phyloP scores from a whole-genome alignment of 192 early-diverging fungal genomes.

The Dimargaris verticillata region DNA sequence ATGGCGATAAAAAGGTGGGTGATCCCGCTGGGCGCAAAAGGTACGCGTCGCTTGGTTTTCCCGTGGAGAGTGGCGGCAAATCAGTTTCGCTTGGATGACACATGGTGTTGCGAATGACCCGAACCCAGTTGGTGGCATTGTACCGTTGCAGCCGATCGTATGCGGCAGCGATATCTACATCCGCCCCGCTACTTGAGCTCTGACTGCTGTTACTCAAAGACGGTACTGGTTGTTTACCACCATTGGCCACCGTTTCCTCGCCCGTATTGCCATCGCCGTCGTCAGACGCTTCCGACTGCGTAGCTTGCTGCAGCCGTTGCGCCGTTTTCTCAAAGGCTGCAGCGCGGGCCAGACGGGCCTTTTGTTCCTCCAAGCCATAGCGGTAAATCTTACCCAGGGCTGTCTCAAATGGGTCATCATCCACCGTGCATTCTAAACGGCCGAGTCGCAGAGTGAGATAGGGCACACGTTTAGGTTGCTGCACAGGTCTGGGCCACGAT shows the following conservation, averaged over 20 bases:
- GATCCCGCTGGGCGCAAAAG: no score
- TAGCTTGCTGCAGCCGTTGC: constrained; percentile 14
- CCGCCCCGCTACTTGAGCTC: not conserved
- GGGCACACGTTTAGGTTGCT: constrained; percentile 25
- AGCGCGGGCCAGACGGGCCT: constrained; percentile 25
- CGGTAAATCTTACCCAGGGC: constrained; percentile 30
- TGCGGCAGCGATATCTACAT: constrained; percentile 11
- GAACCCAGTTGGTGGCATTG: constrained; percentile 11
- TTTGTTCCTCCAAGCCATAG: constrained; percentile 27
- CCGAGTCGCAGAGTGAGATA: constrained; percentile 23
- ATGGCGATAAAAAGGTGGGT: no score
- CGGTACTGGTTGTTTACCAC: no score
- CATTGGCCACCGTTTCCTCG: not conserved
- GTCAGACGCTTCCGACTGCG: not conserved
- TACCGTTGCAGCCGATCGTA: constrained; percentile 4
- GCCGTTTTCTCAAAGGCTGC: constrained; percentile 28
- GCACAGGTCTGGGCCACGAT: constrained; percentile 15
- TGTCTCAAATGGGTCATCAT: constrained; percentile 35
- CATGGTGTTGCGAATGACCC: constrained; percentile 5
- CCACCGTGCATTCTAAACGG: constrained; percentile 24
- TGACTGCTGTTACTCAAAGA: no score
- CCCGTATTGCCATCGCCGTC: constrained; percentile 16
- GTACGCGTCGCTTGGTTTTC: no score
- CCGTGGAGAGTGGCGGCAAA: not conserved
- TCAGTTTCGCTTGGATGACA: not conserved